These are phyloP conservation scores for Medicago ruthenica DNA, from an alignment of 306 rosid genomes.

Conservation along the genomic window DNA sequence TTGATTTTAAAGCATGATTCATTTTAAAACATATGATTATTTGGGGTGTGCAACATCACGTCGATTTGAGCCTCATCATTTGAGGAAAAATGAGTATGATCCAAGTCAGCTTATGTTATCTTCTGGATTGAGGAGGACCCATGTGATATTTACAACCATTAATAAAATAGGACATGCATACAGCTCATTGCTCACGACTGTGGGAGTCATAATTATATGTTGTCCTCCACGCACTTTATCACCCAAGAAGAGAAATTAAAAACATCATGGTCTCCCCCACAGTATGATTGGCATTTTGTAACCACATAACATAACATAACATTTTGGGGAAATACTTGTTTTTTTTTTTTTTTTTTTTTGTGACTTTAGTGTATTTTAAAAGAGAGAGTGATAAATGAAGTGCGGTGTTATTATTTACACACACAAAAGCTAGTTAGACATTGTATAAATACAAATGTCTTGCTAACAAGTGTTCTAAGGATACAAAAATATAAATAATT, in stretches of 20 bases:
- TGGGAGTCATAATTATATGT: neutral
- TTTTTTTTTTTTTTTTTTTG: too few species aligned
- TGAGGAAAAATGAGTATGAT: slow-evolving; percentile 43
- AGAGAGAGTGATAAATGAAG: too few species aligned
- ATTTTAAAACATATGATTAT: too few species aligned
- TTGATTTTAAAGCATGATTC: neutral
- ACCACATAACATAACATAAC: too few species aligned
- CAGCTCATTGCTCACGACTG: slow-evolving; percentile 9
- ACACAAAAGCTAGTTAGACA: too few species aligned
- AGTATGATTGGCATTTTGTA: too few species aligned
- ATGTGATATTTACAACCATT: neutral
- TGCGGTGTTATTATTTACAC: too few species aligned
- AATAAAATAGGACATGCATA: neutral
- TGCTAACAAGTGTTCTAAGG: too few species aligned
- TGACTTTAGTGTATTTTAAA: too few species aligned
- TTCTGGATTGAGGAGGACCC: neutral
- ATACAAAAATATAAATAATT: too few species aligned
- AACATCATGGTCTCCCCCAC: neutral
- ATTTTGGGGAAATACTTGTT: too few species aligned
- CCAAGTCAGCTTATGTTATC: slow-evolving; percentile 40
- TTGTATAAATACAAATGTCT: too few species aligned
- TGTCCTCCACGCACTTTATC: slow-evolving; percentile 4
- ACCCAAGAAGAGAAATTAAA: neutral
- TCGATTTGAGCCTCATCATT: neutral
- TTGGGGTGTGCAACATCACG: neutral